A percentile compares a stretch with the other conserved stretches of the same genome.
Evolutionary conservation across 495 filamentous ascomycete species (phyloP).

Genomic region (Podospora didyma): DNA sequence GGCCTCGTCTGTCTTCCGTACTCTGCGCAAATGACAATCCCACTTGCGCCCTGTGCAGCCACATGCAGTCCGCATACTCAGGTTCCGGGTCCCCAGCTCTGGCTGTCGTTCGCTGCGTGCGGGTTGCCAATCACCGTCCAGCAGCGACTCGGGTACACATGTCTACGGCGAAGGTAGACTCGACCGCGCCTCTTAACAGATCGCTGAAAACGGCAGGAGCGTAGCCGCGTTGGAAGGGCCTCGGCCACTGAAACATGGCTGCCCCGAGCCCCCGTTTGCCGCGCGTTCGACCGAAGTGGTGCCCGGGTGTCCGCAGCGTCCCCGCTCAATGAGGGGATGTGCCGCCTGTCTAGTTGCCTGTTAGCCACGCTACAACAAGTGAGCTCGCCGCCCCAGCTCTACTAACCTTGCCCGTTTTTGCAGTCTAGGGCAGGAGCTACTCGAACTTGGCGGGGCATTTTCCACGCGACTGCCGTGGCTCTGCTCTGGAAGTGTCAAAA

Average conservation of each 20-base stretch:
- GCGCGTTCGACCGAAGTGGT: neutral
- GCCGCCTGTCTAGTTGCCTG: neutral
- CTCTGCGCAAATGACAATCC: no score
- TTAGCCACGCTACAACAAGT: conserved; percentile 4
- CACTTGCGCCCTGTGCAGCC: conserved; percentile 14
- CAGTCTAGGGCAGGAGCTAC: no score
- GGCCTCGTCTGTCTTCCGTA: no score
- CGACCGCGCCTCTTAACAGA: neutral
- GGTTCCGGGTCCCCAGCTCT: conserved; percentile 16
- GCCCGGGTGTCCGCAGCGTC: no score
- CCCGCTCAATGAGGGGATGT: neutral
- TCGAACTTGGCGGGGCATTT: no score
- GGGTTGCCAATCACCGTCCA: conserved; percentile 2
- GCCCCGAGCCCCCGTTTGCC: neutral
- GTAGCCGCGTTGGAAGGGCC: neutral
- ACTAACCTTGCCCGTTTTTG: no score
- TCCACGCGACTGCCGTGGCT: no score
- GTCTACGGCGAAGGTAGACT: no score
- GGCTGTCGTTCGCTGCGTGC: neutral
- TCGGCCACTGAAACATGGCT: neutral
- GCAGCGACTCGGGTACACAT: neutral
- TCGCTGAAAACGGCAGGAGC: neutral
- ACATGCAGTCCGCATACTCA: conserved; percentile 22
- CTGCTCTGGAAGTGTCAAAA: no score
- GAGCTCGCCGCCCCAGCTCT: neutral